phyloP scores from a whole-genome alignment of 140 eudicot genomes.

The Flaveria floridana region DNA sequence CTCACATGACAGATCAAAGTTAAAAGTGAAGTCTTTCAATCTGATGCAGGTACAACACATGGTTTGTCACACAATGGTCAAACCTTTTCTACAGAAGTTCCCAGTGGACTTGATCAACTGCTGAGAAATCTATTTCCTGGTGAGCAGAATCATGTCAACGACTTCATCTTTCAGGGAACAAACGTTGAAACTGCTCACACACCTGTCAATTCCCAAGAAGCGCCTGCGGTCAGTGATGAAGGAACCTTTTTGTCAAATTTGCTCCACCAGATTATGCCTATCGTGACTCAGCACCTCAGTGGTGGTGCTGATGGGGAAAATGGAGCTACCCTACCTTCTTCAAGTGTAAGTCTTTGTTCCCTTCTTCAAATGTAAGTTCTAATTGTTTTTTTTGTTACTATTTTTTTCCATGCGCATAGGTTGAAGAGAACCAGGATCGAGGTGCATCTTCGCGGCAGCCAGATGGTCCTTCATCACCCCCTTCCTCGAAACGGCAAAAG shows the following conservation, averaged over 20 bases:
- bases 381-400: not conserved
- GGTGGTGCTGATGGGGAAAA: slow-evolving; percentile 33
- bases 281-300: slow-evolving; percentile 50
- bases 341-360: slow-evolving; percentile 28
- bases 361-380: slow-evolving; percentile 35
- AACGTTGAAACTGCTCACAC: slow-evolving; percentile 29
- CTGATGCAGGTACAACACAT: slow-evolving; percentile 32
- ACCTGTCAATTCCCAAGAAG: slow-evolving; percentile 40
- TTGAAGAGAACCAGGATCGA: slow-evolving; percentile 40
- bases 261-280: slow-evolving; percentile 83
- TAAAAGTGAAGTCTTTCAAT: slow-evolving; percentile 3
- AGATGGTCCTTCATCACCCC: slow-evolving; percentile 40
- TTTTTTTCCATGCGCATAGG: slow-evolving; percentile 36
- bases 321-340: slow-evolving; percentile 34
- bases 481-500: slow-evolving; percentile 64
- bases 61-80: slow-evolving; percentile 34
- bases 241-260: slow-evolving; percentile 59
- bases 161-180: slow-evolving; percentile 35
- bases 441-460: slow-evolving; percentile 41
- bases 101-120: slow-evolving; percentile 50
- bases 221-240: slow-evolving; percentile 46
- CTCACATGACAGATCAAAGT: not conserved
- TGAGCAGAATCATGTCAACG: slow-evolving; percentile 35
- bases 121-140: slow-evolving; percentile 61
- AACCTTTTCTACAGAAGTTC: slow-evolving; percentile 42